Percentiles rank a stretch among this genome's conserved stretches.
These are phyloP conservation scores for Cylindrodendrum hubeiense DNA, from an alignment of 2,329 filamentous ascomycete genomes.

Conservation along the genomic window DNA sequence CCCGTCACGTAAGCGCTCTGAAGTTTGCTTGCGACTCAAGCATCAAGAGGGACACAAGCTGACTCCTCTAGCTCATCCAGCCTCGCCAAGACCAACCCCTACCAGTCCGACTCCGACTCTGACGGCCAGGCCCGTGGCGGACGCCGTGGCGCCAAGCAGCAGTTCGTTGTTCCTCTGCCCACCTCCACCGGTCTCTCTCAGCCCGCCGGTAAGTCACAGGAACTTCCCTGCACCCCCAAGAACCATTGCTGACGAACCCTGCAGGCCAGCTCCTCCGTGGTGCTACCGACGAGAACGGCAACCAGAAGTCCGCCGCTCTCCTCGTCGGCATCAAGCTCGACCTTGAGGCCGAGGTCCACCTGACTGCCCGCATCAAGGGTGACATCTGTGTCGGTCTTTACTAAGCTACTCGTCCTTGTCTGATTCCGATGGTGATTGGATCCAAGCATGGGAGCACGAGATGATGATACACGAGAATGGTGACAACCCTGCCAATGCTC, in stretches of 20 bases:
- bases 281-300: slow-evolving; percentile 67
- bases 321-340: slow-evolving; percentile 74
- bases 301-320: slow-evolving; percentile 68
- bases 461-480: slow-evolving; percentile 20
- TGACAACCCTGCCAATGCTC: slow-evolving; percentile 13
- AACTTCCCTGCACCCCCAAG: slow-evolving; percentile 37
- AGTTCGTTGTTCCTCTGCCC: slow-evolving; percentile 46
- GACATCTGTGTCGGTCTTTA: slow-evolving; percentile 65
- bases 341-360: slow-evolving; percentile 71
- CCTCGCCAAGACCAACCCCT: slow-evolving; percentile 45
- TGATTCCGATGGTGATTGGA: slow-evolving; percentile 18
- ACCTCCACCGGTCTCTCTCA: slow-evolving; percentile 53
- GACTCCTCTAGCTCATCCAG: slow-evolving; percentile 26
- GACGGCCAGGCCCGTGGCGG: slow-evolving; percentile 47
- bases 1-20: slow-evolving; percentile 31
- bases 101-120: slow-evolving; percentile 47
- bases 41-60: slow-evolving; percentile 22
- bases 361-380: slow-evolving; percentile 70
- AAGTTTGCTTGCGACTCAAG: slow-evolving; percentile 1
- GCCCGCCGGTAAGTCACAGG: slow-evolving; percentile 43
- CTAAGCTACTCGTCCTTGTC: slow-evolving; percentile 27
- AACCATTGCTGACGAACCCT: slow-evolving; percentile 16
- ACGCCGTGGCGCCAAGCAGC: slow-evolving; percentile 42
- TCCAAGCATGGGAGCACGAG: slow-evolving; percentile 25
- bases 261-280: slow-evolving; percentile 68